These are phyloP conservation scores for Quercus dentata DNA, from an alignment of 306 rosid species.

Conservation along the genomic window DNA sequence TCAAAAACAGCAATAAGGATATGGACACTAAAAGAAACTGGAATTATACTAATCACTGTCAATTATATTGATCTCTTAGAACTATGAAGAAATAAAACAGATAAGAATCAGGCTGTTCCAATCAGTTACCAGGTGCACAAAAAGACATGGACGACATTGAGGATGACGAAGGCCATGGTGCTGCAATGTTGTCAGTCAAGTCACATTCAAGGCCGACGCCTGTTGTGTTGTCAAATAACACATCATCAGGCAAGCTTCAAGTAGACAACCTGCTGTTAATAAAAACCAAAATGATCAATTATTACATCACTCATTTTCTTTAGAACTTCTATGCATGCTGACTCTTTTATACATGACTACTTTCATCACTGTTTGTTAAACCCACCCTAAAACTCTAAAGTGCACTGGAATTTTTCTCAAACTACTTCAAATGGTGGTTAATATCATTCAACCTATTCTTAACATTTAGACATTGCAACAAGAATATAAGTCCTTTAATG, in stretches of 20 bases:
- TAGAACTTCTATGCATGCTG: slow-evolving; percentile 2
- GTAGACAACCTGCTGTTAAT: slow-evolving; percentile 72
- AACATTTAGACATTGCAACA: background rate
- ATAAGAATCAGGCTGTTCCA: background rate
- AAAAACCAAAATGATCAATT: slow-evolving; percentile 3
- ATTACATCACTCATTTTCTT: slow-evolving; percentile 4
- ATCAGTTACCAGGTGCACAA: slow-evolving; percentile 88
- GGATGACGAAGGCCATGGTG: slow-evolving; percentile 96
- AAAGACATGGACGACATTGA: slow-evolving; percentile 76
- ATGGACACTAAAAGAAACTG: slow-evolving; percentile 3
- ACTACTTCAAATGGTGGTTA: background rate
- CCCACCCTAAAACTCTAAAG: slow-evolving; percentile 3
- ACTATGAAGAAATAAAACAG: background rate
- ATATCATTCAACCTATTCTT: background rate
- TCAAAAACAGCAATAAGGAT: slow-evolving; percentile 1
- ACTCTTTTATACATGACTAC: background rate
- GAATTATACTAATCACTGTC: slow-evolving; percentile 13
- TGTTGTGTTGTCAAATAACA: slow-evolving; percentile 74
- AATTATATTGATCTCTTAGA: background rate
- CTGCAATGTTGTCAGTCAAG: slow-evolving; percentile 85
- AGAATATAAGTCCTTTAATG: background rate
- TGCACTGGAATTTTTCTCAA: background rate
- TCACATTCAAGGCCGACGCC: slow-evolving; percentile 93
- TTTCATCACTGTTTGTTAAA: background rate
- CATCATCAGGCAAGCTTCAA: slow-evolving; percentile 86